Evolutionary conservation across 345 rosid species (phyloP).

Genomic region (Carallia brachiata): DNA sequence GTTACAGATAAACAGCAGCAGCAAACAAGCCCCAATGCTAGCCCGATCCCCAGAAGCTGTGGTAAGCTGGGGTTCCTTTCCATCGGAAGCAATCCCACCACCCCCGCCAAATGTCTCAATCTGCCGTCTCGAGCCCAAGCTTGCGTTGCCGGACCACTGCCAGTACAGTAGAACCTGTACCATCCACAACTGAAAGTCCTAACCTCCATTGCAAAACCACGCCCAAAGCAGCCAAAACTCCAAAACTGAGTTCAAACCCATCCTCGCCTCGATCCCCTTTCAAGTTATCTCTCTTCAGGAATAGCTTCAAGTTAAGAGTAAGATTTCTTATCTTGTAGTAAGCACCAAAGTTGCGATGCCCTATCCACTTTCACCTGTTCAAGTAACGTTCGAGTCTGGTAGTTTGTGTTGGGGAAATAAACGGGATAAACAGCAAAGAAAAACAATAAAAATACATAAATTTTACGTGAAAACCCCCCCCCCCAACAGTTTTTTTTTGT

Average conservation of each 20-base stretch:
- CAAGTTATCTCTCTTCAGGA: constrained; percentile 27
- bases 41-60: constrained; percentile 55
- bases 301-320: constrained; percentile 35
- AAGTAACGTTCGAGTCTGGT: too few species aligned
- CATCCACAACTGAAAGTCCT: constrained; percentile 32
- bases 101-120: constrained; percentile 48
- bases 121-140: constrained; percentile 21
- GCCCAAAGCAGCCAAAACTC: constrained; percentile 14
- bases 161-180: constrained; percentile 5
- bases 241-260: constrained; percentile 18
- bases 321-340: background rate
- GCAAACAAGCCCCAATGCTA: constrained; percentile 20
- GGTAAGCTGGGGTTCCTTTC: constrained; percentile 57
- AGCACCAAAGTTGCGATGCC: background rate
- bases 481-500: too few species aligned
- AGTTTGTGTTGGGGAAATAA: too few species aligned
- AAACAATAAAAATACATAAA: too few species aligned
- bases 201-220: constrained; percentile 12
- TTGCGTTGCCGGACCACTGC: constrained; percentile 49
- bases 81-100: constrained; percentile 58
- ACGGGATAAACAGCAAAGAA: too few species aligned
- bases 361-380: too few species aligned
- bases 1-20: constrained; percentile 33
- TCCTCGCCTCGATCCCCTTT: constrained; percentile 35
- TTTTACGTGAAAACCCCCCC: too few species aligned